Base-by-base conservation (phyloP, 257 asterid genomes). In the Nemophila menziesii region DNA sequence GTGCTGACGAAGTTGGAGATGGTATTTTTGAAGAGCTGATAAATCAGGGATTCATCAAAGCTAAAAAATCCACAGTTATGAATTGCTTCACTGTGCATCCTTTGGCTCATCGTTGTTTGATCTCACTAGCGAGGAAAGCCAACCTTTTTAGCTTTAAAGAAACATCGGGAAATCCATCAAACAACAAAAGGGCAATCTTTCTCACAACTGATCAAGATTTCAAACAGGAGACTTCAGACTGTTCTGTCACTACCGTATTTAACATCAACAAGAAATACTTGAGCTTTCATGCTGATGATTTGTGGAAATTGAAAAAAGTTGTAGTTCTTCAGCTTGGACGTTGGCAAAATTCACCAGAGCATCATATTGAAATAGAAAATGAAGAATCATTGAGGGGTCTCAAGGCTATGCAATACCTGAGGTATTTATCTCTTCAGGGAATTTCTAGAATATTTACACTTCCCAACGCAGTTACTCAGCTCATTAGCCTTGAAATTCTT, bases 401-500 rank as follows among this genome's bases (percentile, higher is more conserved):
- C 18, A 27, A 44, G 17, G 18, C 20, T 15, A 43, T 15, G 36
- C 8, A 5, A 10, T 33, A 6, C 17, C 20, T 49, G 3, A 49
- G 20, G 21, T 49, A 49, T 21, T 44, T 49, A 3, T 18, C 40
- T 13, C 54, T 49, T 16, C 19, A 44, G 22, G 47, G 39, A 3
- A 26, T 51, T 39, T 51, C 47, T 5, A 38, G 47, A 51, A 38
- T 51, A 19, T 29, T 18, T 5, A 22, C 37, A 12, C 46, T 51
- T 0, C 56, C 56, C 9, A 21, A 13, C 5, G 16, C 46, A 0
- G 15, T 39, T 3, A 12, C 45, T 15, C 20, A 51, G 8, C 47
- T 51, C 8, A 24, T 26, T 8, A 51, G 56, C 54, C 54, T 49
- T 13, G 54, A 49, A 38, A 49, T 34, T 19, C 54, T 49, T n/a